phyloP scores from a whole-genome alignment of 176 grass and related monocot species.

The Lolium perenne region DNA sequence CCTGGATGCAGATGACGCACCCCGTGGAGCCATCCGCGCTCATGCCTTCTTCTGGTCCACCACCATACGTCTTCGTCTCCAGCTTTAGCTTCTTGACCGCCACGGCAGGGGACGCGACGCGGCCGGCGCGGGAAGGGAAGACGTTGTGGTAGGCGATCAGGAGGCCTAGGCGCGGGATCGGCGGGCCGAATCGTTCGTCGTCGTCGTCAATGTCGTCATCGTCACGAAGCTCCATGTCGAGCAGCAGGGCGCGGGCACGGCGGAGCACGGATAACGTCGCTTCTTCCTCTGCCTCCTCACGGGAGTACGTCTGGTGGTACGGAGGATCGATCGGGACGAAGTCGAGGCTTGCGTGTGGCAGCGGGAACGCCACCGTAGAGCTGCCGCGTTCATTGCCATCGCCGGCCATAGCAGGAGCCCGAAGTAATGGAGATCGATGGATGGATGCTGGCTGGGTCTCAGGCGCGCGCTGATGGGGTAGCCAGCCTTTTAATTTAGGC shows the following conservation, averaged over 20 bases:
- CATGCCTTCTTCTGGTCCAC: not conserved
- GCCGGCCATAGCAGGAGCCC: not conserved
- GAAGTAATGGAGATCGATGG: not conserved
- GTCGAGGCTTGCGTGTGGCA: not conserved
- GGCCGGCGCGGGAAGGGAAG: not conserved
- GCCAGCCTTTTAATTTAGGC: not conserved
- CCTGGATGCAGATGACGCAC: slow-evolving; percentile 9
- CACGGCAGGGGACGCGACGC: not conserved
- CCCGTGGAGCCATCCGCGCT: not conserved
- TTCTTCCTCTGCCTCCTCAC: not conserved
- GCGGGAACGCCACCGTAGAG: not conserved
- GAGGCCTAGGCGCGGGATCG: not conserved
- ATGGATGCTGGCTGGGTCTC: not conserved
- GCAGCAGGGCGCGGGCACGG: not conserved
- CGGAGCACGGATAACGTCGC: not conserved
- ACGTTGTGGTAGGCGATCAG: not conserved
- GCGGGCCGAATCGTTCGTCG: not conserved
- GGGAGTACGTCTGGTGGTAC: not conserved
- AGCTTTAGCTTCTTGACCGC: not conserved
- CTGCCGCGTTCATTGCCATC: not conserved
- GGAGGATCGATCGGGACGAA: not conserved
- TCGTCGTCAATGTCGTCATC: not conserved
- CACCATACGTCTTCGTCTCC: not conserved
- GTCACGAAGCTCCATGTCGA: not conserved
- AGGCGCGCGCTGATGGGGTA: not conserved